Evolutionary conservation across 805 yeast genomes (phyloP).

Genomic region (Ogataea salicorniae): DNA sequence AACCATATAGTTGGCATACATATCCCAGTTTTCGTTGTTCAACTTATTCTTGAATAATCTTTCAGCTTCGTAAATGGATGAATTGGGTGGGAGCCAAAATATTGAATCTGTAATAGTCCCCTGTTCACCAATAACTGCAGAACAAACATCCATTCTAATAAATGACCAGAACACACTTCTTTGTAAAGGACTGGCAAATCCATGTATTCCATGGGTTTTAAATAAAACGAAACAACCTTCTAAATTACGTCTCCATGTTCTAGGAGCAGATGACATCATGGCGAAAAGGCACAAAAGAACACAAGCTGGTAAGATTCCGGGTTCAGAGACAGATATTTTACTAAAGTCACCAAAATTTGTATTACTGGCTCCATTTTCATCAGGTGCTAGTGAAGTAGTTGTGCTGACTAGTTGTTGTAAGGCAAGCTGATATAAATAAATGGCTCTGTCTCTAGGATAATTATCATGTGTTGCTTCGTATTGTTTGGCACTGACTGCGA

Average conservation of each 20-base stretch:
- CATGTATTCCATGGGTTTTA: slow-evolving; percentile 33
- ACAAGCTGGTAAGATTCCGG: slow-evolving; percentile 12
- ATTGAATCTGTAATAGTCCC: slow-evolving; percentile 32
- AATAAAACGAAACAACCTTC: slow-evolving; percentile 39
- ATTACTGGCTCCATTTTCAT: neutral
- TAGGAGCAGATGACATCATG: slow-evolving; percentile 37
- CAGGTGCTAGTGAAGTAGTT: neutral
- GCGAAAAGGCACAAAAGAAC: slow-evolving; percentile 33
- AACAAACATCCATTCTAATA: slow-evolving; percentile 39
- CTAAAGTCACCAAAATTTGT: neutral
- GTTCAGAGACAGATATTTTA: neutral
- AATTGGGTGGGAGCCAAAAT: slow-evolving; percentile 31
- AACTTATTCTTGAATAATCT: slow-evolving; percentile 17
- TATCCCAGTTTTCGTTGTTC: slow-evolving; percentile 19
- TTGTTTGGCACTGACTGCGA: slow-evolving; percentile 10
- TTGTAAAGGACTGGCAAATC: slow-evolving; percentile 32
- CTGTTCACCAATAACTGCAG: slow-evolving; percentile 36
- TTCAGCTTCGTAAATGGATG: slow-evolving; percentile 18
- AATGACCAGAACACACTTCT: slow-evolving; percentile 39
- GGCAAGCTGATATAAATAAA: slow-evolving; percentile 7
- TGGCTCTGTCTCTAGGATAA: slow-evolving; percentile 6
- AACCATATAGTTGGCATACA: slow-evolving; percentile 39
- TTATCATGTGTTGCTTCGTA: slow-evolving; percentile 7
- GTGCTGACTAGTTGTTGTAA: slow-evolving; percentile 7
- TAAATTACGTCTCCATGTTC: slow-evolving; percentile 37